Base-by-base conservation (phyloP, 805 yeast species). In the Barnettozyma populi region DNA sequence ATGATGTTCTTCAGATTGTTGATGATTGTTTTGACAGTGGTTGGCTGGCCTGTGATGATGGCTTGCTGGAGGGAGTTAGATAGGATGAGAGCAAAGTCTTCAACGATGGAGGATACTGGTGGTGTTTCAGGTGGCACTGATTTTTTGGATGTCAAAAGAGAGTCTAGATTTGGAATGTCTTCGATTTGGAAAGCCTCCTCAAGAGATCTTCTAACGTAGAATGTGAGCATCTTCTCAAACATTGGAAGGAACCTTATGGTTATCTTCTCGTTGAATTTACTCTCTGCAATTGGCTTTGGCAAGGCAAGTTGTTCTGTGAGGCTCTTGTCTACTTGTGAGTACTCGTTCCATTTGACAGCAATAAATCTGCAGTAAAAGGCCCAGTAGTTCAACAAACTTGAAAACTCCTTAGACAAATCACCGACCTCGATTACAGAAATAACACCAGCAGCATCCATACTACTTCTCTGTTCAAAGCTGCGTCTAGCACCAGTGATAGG, bases 341-440 rank as follows among this genome's bases (percentile, higher is more conserved):
- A 72, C 44, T 74, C 78, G 46, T 74, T 74, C 82, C 90, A 88
- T 49, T 84, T 78, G 18, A 78, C 74, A 1, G 85, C 76, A 55
- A 86, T 75, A 57, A 89, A 90, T 57, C 80, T 79, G 49, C 84
- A 74, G 61, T 87, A 88, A 69, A 84, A 72, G 18, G 86, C 73
- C 98, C 98, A 92, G 52, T 89, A 82, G 59, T 86, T 87, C 59
- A 92, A 68, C 62, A 94, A 84, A 8, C 84, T 72, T 0, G 95
- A 78, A 14, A 86, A 67, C 57, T 94, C 97, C 46, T 73, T 76
- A 10, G 86, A 68, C 19, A 85, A 58, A 48, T 77, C 80, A n/a
- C 87, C 86, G 11, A 85, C 75, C 39, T 81, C 79, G 16, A 79
- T 76, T n/a, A 85, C 71, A 6, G 86, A 73, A 4, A 75, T 67